Evolutionary conservation across 768 basidiomycete species (phyloP), one percentile per base, ranked within the genome.

Genomic region (Phylloporus sp.): DNA sequence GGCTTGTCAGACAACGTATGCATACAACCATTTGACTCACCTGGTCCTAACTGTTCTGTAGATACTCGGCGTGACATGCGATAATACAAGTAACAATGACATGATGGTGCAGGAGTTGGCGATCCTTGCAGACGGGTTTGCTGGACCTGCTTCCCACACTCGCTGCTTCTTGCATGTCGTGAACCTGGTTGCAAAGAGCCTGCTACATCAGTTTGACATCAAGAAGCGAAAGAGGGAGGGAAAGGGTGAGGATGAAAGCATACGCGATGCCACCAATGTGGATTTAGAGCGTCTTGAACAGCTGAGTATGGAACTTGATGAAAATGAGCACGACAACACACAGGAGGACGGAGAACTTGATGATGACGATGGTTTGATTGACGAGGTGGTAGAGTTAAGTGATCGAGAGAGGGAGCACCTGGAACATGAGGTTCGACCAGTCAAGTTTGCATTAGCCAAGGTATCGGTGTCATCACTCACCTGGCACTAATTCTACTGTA

Each of bases 371-470:
- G 57, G 63, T 1, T 48, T 52, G 17, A 67, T 65, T 26, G 60
- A 66, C 17, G 61, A 69, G 23, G 40, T 48, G 26, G 58, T 13
- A 24, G 7, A 21, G 50, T 36, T 55, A 52, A 5, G 44, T 9
- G 26, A 38, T 24, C 36, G 40, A 0, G 61, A 69, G 33, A 10
- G 36, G 0, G 40, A 46, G 1, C 38, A 44, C 13, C 45, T 70
- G 6, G 2, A 6, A 20, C 8, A 0, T 2, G 3, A 43, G 54
- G 0, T 47, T 56, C 34, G 23, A 7, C 69, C 65, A 9, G 53
- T 70, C 3, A 29, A 48, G 9, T 37, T 61, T 18, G 49, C 66
- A 6, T 48, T 73, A 1, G 53, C 61, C 0, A 74, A 39, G 18
- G 28, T 21, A 21, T 5, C 2, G 14, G n/a, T 15, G 11, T 14